Evolutionary conservation across 176 grass and related monocot genomes (phyloP).

Genomic region (Saccharum spontaneum): DNA sequence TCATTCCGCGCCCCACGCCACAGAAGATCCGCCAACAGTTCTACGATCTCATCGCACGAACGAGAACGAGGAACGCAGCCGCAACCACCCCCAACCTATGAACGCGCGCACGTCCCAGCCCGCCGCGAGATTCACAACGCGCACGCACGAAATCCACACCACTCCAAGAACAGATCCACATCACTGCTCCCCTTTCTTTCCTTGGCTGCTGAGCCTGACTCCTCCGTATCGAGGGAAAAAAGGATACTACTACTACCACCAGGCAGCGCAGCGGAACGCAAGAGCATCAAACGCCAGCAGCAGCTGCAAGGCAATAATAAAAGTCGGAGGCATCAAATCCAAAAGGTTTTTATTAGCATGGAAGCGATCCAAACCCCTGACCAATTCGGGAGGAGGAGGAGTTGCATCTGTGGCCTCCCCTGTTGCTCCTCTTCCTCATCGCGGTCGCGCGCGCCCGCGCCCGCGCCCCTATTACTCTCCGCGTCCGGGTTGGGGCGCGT

Average conservation of each 20-base stretch:
- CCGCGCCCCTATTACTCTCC: constrained; percentile 27
- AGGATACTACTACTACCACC: background rate
- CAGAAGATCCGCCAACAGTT: constrained; percentile 45
- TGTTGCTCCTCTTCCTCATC: constrained; percentile 22
- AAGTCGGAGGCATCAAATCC: constrained; percentile 39
- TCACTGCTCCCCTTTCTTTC: constrained; percentile 20
- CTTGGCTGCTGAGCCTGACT: background rate
- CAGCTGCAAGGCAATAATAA: constrained; percentile 41
- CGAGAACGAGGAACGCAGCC: constrained; percentile 18
- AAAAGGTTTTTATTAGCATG: constrained; percentile 71
- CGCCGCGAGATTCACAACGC: constrained; percentile 22
- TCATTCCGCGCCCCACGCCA: background rate
- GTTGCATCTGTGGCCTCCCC: constrained; percentile 38
- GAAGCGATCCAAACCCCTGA: constrained; percentile 54
- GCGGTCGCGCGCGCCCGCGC: background rate
- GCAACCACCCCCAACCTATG: constrained; percentile 7
- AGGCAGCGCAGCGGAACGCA: background rate
- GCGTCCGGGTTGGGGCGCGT: constrained; percentile 19
- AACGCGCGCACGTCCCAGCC: constrained; percentile 15
- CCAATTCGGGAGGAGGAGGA: constrained; percentile 35
- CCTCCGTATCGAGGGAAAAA: constrained; percentile 18
- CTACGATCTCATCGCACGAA: constrained; percentile 25
- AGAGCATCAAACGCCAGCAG: constrained; percentile 29
- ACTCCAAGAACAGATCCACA: constrained; percentile 4
- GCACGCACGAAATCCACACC: constrained; percentile 28